Percentiles rank a stretch among this genome's conserved stretches.
Conservation (phyloP, 768 basidiomycete species). For the Candolleomyces eurysporus region DNA sequence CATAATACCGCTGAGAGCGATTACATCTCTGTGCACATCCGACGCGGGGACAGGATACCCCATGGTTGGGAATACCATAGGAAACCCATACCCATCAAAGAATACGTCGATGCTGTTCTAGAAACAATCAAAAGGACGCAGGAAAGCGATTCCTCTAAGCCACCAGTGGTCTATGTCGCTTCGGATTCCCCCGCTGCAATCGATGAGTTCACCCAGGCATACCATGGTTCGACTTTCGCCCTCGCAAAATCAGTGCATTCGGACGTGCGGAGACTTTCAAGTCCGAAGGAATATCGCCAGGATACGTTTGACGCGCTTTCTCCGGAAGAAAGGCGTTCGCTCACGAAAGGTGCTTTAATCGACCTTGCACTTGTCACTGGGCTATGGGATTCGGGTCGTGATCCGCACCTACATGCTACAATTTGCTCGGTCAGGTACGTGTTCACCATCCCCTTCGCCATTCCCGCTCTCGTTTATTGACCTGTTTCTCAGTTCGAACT, state of each 20-base stretch:
- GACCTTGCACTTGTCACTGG: constrained; percentile 69
- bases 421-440: constrained; percentile 60
- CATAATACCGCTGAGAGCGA: constrained; percentile 9
- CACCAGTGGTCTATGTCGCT: constrained; percentile 53
- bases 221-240: constrained; percentile 42
- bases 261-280: constrained; percentile 46
- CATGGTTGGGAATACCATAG: constrained; percentile 41
- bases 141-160: constrained; percentile 13
- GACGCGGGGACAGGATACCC: constrained; percentile 57
- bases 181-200: constrained; percentile 53
- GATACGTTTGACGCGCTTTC: constrained; percentile 42
- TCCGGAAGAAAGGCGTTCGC: constrained; percentile 39
- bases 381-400: constrained; percentile 48
- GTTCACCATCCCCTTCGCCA: background rate
- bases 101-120: constrained; percentile 44
- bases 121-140: constrained; percentile 39
- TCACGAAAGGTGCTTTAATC: constrained; percentile 63
- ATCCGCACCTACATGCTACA: constrained; percentile 47
- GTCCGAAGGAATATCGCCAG: constrained; percentile 55
- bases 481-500: constrained; percentile 45
- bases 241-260: constrained; percentile 40
- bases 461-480: constrained; percentile 3
- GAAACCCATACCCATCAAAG: constrained; percentile 46
- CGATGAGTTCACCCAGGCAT: constrained; percentile 39
- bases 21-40: constrained; percentile 62